A percentile compares a stretch with the other conserved stretches of the same genome.
phyloP scores from a whole-genome alignment of 805 yeast species.

The Blastobotrys muscicola region DNA sequence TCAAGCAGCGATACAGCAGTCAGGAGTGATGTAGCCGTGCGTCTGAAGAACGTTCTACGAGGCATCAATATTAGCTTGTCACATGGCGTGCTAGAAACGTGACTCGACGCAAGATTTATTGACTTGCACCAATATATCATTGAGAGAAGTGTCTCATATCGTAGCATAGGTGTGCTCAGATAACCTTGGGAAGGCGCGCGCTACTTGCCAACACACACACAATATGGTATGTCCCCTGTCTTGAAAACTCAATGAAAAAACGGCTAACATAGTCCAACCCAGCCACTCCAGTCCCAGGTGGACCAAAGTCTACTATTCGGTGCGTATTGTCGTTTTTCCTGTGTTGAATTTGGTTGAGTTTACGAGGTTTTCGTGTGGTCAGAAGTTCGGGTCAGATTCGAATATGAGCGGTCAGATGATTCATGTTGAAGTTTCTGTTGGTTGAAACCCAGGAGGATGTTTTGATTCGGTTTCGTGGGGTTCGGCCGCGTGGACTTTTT shows the following conservation, averaged over 20 bases:
- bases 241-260: not conserved
- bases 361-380: not conserved
- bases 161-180: too few species aligned
- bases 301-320: constrained; percentile 15
- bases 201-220: too few species aligned
- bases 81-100: not conserved
- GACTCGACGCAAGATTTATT: not conserved
- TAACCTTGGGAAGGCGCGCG: too few species aligned
- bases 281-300: constrained; percentile 16
- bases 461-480: too few species aligned
- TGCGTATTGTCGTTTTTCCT: constrained; percentile 2
- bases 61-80: too few species aligned
- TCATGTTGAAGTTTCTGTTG: too few species aligned
- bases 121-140: not conserved
- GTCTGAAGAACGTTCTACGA: too few species aligned
- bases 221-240: not conserved
- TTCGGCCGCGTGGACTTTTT: too few species aligned
- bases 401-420: constrained; percentile 1
- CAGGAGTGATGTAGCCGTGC: not conserved
- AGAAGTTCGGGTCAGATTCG: not conserved
- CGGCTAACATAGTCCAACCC: constrained; percentile 1
- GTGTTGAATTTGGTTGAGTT: not conserved
- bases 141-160: too few species aligned
- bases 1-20: not conserved
- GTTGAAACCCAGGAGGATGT: too few species aligned